phyloP scores from a whole-genome alignment of 2,329 filamentous ascomycete species.

The Zymoseptoria crescenta region DNA sequence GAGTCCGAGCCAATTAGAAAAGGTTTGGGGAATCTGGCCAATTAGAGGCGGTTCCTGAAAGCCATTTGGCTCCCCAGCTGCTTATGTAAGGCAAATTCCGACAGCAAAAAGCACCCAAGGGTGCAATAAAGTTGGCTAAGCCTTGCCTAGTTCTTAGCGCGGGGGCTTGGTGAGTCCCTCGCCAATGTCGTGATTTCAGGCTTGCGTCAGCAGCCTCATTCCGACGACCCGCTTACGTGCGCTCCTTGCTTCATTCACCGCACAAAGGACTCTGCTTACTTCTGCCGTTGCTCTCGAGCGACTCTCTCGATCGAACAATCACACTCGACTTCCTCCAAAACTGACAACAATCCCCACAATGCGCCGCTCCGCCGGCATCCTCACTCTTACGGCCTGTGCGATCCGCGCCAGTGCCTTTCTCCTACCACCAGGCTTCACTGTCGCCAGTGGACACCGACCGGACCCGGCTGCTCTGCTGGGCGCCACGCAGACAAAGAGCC shows the following conservation, averaged over 20 bases:
- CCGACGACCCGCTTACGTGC: neutral
- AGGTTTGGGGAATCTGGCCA: too few species aligned
- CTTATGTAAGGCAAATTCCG: too few species aligned
- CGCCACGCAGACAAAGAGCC: constrained; percentile 27
- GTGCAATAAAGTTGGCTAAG: too few species aligned
- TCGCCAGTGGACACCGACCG: constrained; percentile 31
- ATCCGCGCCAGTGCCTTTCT: constrained; percentile 41
- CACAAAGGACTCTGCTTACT: neutral
- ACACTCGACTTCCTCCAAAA: neutral
- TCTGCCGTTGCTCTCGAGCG: neutral
- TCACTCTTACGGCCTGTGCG: constrained; percentile 20
- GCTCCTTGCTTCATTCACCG: neutral
- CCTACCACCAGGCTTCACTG: constrained; percentile 41
- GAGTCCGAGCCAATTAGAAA: too few species aligned
- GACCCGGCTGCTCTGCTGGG: constrained; percentile 23
- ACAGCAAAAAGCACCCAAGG: too few species aligned
- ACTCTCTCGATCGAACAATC: neutral
- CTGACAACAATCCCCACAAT: constrained; percentile 22
- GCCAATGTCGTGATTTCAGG: neutral
- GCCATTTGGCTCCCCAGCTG: too few species aligned
- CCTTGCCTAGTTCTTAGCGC: neutral
- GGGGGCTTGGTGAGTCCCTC: neutral
- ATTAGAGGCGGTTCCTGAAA: too few species aligned
- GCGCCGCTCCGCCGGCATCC: constrained; percentile 26
- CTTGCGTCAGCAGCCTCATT: neutral